Conservation (phyloP, 2,329 filamentous ascomycete genomes). For the Keithomyces neogunnii region DNA sequence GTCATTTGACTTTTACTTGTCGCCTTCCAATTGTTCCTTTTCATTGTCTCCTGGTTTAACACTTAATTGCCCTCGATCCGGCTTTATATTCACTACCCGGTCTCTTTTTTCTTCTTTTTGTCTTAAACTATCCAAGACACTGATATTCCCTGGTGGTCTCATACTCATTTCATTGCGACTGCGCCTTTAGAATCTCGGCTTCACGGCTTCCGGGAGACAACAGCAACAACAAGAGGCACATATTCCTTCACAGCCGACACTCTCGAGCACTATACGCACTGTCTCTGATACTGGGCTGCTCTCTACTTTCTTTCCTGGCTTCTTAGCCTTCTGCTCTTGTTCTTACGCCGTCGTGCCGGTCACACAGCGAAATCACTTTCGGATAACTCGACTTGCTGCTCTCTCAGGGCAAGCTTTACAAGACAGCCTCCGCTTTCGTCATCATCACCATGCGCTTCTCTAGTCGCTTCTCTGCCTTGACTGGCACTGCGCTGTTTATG, state of each 20-base stretch:
- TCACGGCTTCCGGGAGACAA: no score
- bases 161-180: no score
- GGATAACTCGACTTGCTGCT: background rate
- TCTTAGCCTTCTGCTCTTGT: background rate
- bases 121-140: no score
- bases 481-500: constrained; percentile 20
- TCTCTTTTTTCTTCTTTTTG: background rate
- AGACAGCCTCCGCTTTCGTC: background rate
- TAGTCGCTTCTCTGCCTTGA: constrained; percentile 13
- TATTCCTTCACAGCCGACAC: no score
- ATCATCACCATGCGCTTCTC: constrained; percentile 13
- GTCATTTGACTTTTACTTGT: constrained; percentile 9
- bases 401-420: background rate
- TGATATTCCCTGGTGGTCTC: no score
- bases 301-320: background rate
- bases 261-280: no score
- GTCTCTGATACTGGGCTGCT: background rate
- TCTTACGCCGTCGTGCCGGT: constrained; percentile 11
- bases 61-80: background rate
- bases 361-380: constrained; percentile 7
- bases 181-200: no score
- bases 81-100: background rate
- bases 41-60: background rate
- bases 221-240: no score
- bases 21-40: constrained; percentile 1